These are phyloP conservation scores for Kalanchoe fedtschenkoi DNA, from an alignment of 164 flowering plant species.

Conservation along the genomic window DNA sequence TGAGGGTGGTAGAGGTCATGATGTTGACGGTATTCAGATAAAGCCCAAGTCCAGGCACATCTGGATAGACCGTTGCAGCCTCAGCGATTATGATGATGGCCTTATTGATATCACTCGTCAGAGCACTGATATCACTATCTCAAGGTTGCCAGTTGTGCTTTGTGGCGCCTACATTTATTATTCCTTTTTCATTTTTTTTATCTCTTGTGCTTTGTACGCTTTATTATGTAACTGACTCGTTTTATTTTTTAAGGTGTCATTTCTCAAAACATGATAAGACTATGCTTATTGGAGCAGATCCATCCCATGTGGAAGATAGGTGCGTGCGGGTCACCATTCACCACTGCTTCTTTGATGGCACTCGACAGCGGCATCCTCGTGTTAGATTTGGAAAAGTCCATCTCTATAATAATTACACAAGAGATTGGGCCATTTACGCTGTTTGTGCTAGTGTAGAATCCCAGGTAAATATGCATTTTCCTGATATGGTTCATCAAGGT, in stretches of 20 bases:
- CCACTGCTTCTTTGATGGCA: slow-evolving; percentile 84
- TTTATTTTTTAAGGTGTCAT: slow-evolving; percentile 41
- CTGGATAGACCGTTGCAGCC: slow-evolving; percentile 92
- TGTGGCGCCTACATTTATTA: too few relatives aligned
- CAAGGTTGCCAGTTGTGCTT: too few relatives aligned
- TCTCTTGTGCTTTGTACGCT: neutral
- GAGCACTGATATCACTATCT: slow-evolving; percentile 77
- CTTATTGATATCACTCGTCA: slow-evolving; percentile 68
- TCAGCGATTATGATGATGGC: slow-evolving; percentile 72
- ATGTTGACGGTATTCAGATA: slow-evolving; percentile 79
- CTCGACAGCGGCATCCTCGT: slow-evolving; percentile 82
- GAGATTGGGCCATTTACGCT: slow-evolving; percentile 85
- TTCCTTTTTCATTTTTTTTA: neutral
- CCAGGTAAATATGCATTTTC: slow-evolving; percentile 31
- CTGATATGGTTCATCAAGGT: neutral
- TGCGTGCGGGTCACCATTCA: slow-evolving; percentile 76
- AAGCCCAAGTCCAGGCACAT: slow-evolving; percentile 79
- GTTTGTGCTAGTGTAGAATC: slow-evolving; percentile 88
- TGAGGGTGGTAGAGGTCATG: slow-evolving; percentile 79
- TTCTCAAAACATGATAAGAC: slow-evolving; percentile 68
- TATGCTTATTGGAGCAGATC: slow-evolving; percentile 77
- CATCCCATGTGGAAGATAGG: slow-evolving; percentile 57
- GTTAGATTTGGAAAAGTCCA: slow-evolving; percentile 79
- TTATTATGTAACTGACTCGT: neutral
- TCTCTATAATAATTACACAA: slow-evolving; percentile 76